Evolutionary conservation across 2,329 filamentous ascomycete species (phyloP).

Genomic region (Lasiodiplodia sp.): DNA sequence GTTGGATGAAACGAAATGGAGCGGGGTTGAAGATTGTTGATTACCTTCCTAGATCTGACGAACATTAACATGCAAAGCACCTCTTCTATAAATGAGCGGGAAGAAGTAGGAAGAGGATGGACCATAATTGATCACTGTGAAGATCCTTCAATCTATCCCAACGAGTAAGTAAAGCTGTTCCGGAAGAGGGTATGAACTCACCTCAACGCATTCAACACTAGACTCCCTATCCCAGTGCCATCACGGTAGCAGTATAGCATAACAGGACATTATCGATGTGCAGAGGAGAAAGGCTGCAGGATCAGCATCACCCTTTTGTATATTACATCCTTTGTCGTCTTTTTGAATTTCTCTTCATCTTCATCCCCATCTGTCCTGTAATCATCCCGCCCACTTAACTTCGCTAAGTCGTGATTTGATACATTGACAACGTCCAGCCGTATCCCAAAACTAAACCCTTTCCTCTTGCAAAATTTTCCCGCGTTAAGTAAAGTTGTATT

Average conservation of each 20-base stretch:
- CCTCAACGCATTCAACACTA: neutral
- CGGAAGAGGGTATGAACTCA: neutral
- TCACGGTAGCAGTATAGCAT: neutral
- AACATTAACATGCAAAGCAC: neutral
- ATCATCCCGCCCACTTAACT: slow-evolving; percentile 14
- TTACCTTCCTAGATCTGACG: neutral
- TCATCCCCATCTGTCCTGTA: neutral
- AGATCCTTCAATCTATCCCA: neutral
- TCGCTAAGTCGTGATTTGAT: slow-evolving; percentile 23
- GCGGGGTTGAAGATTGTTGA: neutral
- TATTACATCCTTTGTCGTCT: slow-evolving; percentile 19
- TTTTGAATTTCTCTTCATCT: slow-evolving; percentile 2
- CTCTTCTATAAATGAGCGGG: neutral
- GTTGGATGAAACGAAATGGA: neutral
- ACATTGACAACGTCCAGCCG: slow-evolving; percentile 19
- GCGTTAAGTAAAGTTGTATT: neutral
- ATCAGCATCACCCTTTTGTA: slow-evolving; percentile 17
- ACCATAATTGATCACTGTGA: neutral
- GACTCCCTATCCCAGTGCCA: too few relatives aligned
- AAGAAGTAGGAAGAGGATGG: neutral
- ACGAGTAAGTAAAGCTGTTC: neutral
- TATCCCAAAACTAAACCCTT: neutral
- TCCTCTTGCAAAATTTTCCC: neutral
- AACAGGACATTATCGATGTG: neutral
- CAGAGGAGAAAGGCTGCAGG: neutral